Evolutionary conservation across 2,329 filamentous ascomycete species (phyloP), one percentile per base, ranked within the genome.

Genomic region (Fusarium sulawesiense): DNA sequence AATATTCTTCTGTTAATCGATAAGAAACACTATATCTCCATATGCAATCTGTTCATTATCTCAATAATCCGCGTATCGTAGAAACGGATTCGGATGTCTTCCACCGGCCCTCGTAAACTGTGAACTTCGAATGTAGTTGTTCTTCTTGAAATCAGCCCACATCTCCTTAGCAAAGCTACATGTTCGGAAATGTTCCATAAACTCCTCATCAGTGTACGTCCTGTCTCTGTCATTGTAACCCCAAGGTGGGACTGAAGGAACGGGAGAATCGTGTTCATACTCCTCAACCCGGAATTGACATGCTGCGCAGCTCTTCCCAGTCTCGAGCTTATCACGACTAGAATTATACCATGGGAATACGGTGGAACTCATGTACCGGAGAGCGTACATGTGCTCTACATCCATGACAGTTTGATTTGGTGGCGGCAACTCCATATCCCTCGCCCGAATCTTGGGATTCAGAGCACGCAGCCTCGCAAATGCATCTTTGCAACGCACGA

Each of bases 231-330:
- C 65, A n/a, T 65, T 60, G 9, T 41, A 42, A 0, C 60, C 63
- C 64, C 64, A 67, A 4, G 63, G 51, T 0, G 63, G 63, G 3
- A 18, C n/a, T 3, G 4, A 2, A 27, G 4, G 5, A n/a, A 2
- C 11, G 13, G 16, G 25, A 6, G 14, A 21, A 11, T 7, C 6
- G 3, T 9, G n/a, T 4, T 6, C 29, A 50, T 54, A 46, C 4
- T 56, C 46, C 27, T 68, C 64, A 7, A 60, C 42, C 3, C 27
- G 55, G 7, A 68, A 60, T 20, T 68, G 65, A 13, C 64, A 68
- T 10, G 64, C 66, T 29, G 64, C 68, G 23, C 66, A 68, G 14
- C 29, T 68, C 20, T 60, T 11, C 1, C 66, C 66, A 14, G 6
- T 3, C 4, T 68, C 66, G 4, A 40, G 3, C 13, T 45, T 30